Conservation (phyloP, 257 asterid genomes). For the Lavandula angustifolia region DNA sequence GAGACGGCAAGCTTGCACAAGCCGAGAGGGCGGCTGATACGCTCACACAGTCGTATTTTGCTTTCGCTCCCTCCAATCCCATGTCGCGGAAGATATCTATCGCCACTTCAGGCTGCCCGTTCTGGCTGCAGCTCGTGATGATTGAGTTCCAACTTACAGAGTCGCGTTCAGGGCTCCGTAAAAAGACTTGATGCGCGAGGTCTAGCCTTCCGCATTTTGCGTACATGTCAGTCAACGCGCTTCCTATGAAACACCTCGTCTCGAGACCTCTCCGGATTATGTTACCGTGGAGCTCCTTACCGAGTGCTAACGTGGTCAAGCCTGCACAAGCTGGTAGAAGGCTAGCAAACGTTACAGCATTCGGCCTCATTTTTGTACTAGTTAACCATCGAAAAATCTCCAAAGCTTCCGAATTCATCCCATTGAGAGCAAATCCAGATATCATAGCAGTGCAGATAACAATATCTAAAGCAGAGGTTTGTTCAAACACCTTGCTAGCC, state of each 20-base stretch:
- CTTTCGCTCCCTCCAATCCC: conserved; percentile 60
- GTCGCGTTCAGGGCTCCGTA: conserved; percentile 57
- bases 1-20: conserved; percentile 63
- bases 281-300: conserved; percentile 73
- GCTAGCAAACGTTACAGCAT: conserved; percentile 85
- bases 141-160: conserved; percentile 83
- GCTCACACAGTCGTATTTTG: conserved; percentile 67
- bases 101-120: conserved; percentile 70
- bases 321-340: conserved; percentile 83
- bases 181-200: conserved; percentile 54
- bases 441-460: conserved; percentile 85
- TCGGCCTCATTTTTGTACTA: conserved; percentile 61
- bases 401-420: conserved; percentile 68
- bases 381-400: conserved; percentile 55
- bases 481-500: conserved; percentile 59
- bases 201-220: conserved; percentile 84
- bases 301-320: conserved; percentile 55
- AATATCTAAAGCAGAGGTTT: conserved; percentile 53
- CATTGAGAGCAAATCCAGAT: conserved; percentile 76
- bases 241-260: conserved; percentile 64
- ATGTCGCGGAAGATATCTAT: conserved; percentile 61
- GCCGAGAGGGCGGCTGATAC: conserved; percentile 84
- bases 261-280: conserved; percentile 58
- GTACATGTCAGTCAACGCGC: conserved; percentile 83
- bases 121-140: conserved; percentile 70